Percentiles rank a stretch among this genome's conserved stretches.
Conservation (phyloP, 2,329 filamentous ascomycete species). For the Teratosphaeria pseudoeucalypti region DNA sequence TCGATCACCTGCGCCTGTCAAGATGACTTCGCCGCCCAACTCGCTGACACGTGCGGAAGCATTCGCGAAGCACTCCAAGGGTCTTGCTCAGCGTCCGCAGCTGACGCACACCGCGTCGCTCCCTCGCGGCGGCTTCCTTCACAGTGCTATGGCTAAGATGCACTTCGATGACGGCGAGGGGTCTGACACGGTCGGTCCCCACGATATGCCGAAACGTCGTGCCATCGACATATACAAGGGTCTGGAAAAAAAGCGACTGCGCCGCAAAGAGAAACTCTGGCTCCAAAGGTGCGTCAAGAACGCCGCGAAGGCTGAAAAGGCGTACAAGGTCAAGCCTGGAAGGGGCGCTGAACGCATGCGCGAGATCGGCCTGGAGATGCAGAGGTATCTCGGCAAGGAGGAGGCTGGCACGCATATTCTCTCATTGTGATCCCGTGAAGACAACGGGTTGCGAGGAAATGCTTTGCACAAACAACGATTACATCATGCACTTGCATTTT, state of each 20-base stretch:
- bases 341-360: slow-evolving; percentile 89
- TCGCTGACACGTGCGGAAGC: slow-evolving; percentile 34
- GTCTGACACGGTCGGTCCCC: slow-evolving; percentile 18
- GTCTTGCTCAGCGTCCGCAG: slow-evolving; percentile 52
- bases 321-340: slow-evolving; percentile 63
- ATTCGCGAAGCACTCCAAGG: slow-evolving; percentile 35
- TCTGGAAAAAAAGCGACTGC: slow-evolving; percentile 84
- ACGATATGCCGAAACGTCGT: slow-evolving; percentile 55
- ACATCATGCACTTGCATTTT: not conserved
- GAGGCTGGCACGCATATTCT: slow-evolving; percentile 32
- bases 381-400: slow-evolving; percentile 60
- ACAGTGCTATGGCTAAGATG: slow-evolving; percentile 22
- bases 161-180: slow-evolving; percentile 29
- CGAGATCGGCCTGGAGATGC: slow-evolving; percentile 80
- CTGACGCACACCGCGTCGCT: slow-evolving; percentile 75
- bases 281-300: slow-evolving; percentile 81
- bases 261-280: slow-evolving; percentile 84
- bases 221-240: slow-evolving; percentile 97
- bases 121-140: slow-evolving; percentile 58
- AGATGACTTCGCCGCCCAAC: slow-evolving; percentile 58
- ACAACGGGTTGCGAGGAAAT: not conserved
- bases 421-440: slow-evolving; percentile 27
- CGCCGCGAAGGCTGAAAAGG: slow-evolving; percentile 50
- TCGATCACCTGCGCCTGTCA: slow-evolving; percentile 31
- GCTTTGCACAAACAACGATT: not conserved